Evolutionary conservation across 495 filamentous ascomycete species (phyloP).

Genomic region (Xylaria nigripes): DNA sequence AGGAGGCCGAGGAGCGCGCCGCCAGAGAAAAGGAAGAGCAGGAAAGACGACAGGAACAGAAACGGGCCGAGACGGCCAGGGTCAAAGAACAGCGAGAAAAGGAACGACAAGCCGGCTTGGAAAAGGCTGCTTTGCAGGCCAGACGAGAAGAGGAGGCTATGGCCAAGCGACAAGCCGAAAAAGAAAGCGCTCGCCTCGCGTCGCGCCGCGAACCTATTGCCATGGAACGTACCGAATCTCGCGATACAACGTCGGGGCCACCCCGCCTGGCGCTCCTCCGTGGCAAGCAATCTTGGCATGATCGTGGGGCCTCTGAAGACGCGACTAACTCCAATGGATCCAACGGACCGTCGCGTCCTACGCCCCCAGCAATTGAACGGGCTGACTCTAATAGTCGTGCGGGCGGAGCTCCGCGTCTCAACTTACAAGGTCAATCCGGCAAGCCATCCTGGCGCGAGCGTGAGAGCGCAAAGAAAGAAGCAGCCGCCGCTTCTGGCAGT

Average conservation of each 20-base stretch:
- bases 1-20: slow-evolving; percentile 79
- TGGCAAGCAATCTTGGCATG: slow-evolving; percentile 34
- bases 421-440: slow-evolving; percentile 46
- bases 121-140: slow-evolving; percentile 42
- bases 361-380: slow-evolving; percentile 30
- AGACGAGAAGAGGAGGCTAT: slow-evolving; percentile 48
- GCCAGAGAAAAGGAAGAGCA: slow-evolving; percentile 77
- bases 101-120: slow-evolving; percentile 57
- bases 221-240: slow-evolving; percentile 30
- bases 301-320: slow-evolving; percentile 29
- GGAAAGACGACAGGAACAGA: slow-evolving; percentile 59
- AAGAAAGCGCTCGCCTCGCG: slow-evolving; percentile 26
- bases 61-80: slow-evolving; percentile 52
- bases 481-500: slow-evolving; percentile 23
- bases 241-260: slow-evolving; percentile 29
- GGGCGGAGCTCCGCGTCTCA: slow-evolving; percentile 56
- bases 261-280: slow-evolving; percentile 20
- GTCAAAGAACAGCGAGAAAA: slow-evolving; percentile 76
- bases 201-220: slow-evolving; percentile 27
- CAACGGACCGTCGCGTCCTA: slow-evolving; percentile 7
- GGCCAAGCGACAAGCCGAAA: slow-evolving; percentile 43
- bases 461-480: slow-evolving; percentile 54
- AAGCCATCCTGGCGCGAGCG: slow-evolving; percentile 80
- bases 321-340: neutral
- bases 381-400: slow-evolving; percentile 49